Conservation (phyloP, 2,329 filamentous ascomycete species). For the Sclerotinia minor region DNA sequence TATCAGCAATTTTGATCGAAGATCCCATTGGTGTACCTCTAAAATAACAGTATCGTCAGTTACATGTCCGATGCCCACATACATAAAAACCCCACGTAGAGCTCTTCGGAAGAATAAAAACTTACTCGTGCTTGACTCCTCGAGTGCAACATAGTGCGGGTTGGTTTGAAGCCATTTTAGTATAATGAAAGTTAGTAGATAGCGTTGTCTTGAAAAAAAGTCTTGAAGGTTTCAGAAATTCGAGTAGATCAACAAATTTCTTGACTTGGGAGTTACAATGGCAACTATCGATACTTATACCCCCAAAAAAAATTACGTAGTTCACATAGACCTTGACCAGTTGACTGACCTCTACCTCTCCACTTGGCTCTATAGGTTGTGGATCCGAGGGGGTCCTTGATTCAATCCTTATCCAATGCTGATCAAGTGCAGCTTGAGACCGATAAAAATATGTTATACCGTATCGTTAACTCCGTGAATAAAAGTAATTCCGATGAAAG, state of each 20-base stretch:
- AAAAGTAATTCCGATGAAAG: not conserved
- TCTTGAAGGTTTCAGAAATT: too few species aligned
- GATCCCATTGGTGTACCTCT: conserved; percentile 40
- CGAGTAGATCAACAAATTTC: not conserved
- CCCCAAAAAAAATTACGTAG: not conserved
- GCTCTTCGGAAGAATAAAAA: conserved; percentile 11
- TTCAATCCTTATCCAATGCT: not conserved
- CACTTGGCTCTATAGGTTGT: not conserved
- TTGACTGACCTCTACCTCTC: conserved; percentile 4
- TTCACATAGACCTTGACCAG: not conserved
- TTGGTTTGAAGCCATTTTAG: conserved; percentile 41
- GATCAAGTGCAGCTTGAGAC: not conserved
- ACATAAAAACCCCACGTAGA: not conserved
- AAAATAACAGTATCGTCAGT: not conserved
- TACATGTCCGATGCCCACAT: not conserved
- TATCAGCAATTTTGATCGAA: conserved; percentile 35
- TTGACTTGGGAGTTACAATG: not conserved
- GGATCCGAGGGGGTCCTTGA: not conserved
- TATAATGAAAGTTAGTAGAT: not conserved
- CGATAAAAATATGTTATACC: not conserved
- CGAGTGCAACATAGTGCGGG: conserved; percentile 41
- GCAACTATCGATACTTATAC: not conserved
- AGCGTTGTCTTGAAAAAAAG: not conserved
- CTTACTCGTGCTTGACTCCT: conserved; percentile 42
- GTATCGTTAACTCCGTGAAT: not conserved